These are phyloP conservation scores for Cubamyces sp. DNA, from an alignment of 768 basidiomycete genomes.

Conservation along the genomic window DNA sequence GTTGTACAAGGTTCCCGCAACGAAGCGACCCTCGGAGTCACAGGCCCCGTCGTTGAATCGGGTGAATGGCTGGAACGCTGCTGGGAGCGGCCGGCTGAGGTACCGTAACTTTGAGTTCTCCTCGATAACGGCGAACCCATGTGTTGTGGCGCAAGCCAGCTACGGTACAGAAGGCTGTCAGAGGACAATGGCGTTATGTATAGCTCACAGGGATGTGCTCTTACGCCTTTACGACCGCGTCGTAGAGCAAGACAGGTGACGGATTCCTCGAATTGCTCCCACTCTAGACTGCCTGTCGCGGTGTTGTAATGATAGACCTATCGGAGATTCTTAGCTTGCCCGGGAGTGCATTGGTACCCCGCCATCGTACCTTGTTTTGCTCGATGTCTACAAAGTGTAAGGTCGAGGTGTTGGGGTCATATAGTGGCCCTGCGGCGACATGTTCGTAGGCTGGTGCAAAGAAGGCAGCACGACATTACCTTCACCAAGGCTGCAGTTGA, in stretches of 20 bases:
- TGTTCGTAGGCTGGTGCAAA: background rate
- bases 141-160: constrained; percentile 63
- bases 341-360: no score
- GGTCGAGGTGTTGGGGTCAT: constrained; percentile 54
- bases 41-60: constrained; percentile 77
- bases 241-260: constrained; percentile 63
- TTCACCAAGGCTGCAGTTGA: constrained; percentile 63
- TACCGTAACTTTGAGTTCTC: constrained; percentile 45
- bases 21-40: constrained; percentile 64
- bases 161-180: constrained; percentile 30
- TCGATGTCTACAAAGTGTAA: constrained; percentile 74
- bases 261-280: constrained; percentile 56
- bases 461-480: constrained; percentile 40
- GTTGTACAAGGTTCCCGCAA: constrained; percentile 65
- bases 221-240: constrained; percentile 48
- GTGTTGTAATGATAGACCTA: constrained; percentile 60
- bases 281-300: constrained; percentile 41
- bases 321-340: background rate
- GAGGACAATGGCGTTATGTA: constrained; percentile 13
- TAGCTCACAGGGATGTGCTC: constrained; percentile 17
- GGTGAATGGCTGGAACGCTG: constrained; percentile 45
- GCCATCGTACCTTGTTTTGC: constrained; percentile 49
- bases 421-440: constrained; percentile 55
- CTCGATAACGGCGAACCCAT: constrained; percentile 58
- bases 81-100: constrained; percentile 55